Conservation (phyloP, 75 land plant genomes). For the Pinus taeda region DNA sequence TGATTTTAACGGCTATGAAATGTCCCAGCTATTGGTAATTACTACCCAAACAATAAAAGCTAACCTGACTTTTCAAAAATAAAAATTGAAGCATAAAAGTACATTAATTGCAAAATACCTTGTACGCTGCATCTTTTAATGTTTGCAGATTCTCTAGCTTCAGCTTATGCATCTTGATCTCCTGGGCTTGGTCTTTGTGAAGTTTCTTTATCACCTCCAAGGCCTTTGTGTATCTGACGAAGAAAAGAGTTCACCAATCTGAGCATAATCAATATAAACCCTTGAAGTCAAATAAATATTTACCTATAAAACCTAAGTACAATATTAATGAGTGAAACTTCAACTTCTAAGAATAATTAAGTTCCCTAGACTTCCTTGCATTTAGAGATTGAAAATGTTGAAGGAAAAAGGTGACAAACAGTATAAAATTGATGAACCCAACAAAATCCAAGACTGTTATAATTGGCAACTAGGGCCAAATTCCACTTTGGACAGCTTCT, state of each 20-base stretch:
- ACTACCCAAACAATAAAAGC: background rate
- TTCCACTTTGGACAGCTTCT: too few relatives aligned
- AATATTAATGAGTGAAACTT: background rate
- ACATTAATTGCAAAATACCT: constrained; percentile 36
- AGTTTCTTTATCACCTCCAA: constrained; percentile 95
- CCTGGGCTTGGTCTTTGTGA: constrained; percentile 97
- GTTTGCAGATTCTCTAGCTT: constrained; percentile 92
- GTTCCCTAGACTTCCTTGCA: background rate
- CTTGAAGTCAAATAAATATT: background rate
- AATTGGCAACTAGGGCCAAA: too few relatives aligned
- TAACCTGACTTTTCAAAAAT: background rate
- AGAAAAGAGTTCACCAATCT: background rate
- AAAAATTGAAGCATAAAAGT: background rate
- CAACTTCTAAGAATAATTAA: background rate
- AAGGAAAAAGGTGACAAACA: constrained; percentile 6
- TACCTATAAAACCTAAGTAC: background rate
- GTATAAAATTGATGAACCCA: background rate
- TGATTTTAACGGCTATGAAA: background rate
- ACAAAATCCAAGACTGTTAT: background rate
- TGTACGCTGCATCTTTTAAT: constrained; percentile 88
- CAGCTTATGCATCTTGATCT: constrained; percentile 86
- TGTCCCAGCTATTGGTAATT: background rate
- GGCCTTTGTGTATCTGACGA: constrained; percentile 87
- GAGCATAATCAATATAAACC: background rate
- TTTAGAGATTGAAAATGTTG: background rate